Evolutionary conservation across 2,329 filamentous ascomycete genomes (phyloP).

Genomic region (Colletotrichum lentis): DNA sequence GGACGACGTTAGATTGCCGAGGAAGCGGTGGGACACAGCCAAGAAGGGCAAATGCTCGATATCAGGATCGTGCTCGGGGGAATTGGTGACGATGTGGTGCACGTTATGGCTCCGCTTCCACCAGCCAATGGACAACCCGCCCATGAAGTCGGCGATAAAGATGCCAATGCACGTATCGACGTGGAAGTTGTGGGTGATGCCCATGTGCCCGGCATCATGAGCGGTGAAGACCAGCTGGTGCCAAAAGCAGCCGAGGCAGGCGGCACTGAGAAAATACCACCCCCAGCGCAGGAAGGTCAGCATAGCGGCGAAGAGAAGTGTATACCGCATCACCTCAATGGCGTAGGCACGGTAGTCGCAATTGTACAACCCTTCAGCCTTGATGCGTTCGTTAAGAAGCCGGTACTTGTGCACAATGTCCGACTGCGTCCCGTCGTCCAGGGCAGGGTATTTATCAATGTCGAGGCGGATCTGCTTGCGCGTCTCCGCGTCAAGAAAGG

Average conservation of each 20-base stretch:
- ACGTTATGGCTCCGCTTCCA: conserved; percentile 98
- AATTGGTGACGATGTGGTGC: conserved; percentile 95
- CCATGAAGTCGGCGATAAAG: conserved; percentile 86
- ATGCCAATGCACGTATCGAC: conserved; percentile 87
- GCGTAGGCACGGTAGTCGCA: conserved; percentile 86
- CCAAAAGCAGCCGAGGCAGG: conserved; percentile 86
- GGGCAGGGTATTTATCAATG: conserved; percentile 78
- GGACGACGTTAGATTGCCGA: conserved; percentile 75
- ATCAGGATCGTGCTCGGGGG: conserved; percentile 93
- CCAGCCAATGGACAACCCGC: conserved; percentile 91
- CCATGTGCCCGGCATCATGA: conserved; percentile 97
- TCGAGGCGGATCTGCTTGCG: conserved; percentile 79
- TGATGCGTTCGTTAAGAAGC: conserved; percentile 74
- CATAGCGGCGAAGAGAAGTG: conserved; percentile 68
- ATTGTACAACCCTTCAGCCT: conserved; percentile 78
- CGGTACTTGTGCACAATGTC: conserved; percentile 83
- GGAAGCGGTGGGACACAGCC: conserved; percentile 82
- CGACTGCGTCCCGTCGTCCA: conserved; percentile 77
- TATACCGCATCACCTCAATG: conserved; percentile 77
- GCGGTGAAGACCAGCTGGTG: conserved; percentile 94
- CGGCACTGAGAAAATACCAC: conserved; percentile 75
- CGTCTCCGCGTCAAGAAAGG: conserved; percentile 77
- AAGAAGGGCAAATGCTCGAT: conserved; percentile 93
- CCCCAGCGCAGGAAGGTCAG: conserved; percentile 67
- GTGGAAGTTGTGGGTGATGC: conserved; percentile 90